Evolutionary conservation across 805 yeast genomes (phyloP).

Genomic region (Ogataea ramenticola): DNA sequence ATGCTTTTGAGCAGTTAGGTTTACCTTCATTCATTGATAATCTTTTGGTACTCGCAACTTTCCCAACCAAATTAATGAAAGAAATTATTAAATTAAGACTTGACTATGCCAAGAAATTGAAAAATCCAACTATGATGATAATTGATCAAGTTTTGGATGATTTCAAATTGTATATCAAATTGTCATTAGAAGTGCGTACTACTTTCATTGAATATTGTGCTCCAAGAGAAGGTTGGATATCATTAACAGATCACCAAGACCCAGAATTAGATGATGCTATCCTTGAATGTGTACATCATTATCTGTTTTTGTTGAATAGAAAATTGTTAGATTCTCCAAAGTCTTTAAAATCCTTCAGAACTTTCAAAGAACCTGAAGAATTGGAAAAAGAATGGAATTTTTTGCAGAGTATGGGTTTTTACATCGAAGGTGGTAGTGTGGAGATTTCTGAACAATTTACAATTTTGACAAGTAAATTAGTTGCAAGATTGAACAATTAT

Average conservation of each 20-base stretch:
- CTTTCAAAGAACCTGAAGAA: conserved; percentile 88
- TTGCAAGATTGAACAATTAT: conserved; percentile 62
- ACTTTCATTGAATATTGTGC: conserved; percentile 54
- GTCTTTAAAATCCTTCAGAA: conserved; percentile 56
- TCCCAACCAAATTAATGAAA: conserved; percentile 74
- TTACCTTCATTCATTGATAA: conserved; percentile 66
- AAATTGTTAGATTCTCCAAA: conserved; percentile 75
- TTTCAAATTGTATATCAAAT: conserved; percentile 65
- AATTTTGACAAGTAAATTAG: conserved; percentile 55
- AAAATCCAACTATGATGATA: conserved; percentile 89
- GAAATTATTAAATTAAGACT: conserved; percentile 72
- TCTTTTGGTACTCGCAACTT: conserved; percentile 56
- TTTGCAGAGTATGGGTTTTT: conserved; percentile 68
- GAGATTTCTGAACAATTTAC: conserved; percentile 76
- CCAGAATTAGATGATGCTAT: conserved; percentile 56
- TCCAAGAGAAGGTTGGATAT: conserved; percentile 60
- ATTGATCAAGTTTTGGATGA: conserved; percentile 91
- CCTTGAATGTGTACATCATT: conserved; percentile 64
- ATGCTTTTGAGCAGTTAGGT: conserved; percentile 57
- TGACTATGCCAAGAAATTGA: conserved; percentile 67
- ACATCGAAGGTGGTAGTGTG: conserved; percentile 73
- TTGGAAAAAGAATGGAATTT: conserved; percentile 77
- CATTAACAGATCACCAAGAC: conserved; percentile 56
- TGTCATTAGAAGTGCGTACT: conserved; percentile 69
- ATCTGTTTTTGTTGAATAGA: conserved; percentile 61